Percentiles rank a stretch among this genome's conserved stretches.
phyloP scores from a whole-genome alignment of 164 flowering plant genomes.

The Aristolochia contorta region DNA sequence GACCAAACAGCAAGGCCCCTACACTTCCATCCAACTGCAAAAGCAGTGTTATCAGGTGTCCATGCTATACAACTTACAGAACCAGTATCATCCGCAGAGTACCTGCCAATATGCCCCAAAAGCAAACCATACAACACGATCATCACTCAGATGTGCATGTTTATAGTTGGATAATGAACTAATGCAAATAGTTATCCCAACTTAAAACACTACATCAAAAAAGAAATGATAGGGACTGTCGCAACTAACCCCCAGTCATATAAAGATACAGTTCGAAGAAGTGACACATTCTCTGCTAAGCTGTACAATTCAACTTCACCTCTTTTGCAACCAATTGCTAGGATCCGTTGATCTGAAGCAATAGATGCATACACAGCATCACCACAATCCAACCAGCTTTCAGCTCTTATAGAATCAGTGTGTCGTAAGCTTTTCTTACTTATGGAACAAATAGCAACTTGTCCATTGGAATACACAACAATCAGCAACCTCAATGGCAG shows the following conservation, averaged over 20 bases:
- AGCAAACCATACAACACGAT: too few species aligned
- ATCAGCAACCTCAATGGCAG: constrained; percentile 52
- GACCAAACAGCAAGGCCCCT: constrained; percentile 98
- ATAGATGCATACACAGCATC: constrained; percentile 79
- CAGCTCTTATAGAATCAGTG: constrained; percentile 56
- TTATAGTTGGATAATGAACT: too few species aligned
- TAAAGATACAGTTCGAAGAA: constrained; percentile 74
- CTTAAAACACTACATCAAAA: background rate
- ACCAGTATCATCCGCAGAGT: constrained; percentile 93
- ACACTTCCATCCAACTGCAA: constrained; percentile 95
- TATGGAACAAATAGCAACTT: constrained; percentile 57
- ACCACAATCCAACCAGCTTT: constrained; percentile 47
- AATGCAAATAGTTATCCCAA: too few species aligned
- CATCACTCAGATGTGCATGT: too few species aligned
- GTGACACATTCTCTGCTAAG: constrained; percentile 58
- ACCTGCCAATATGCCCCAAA: constrained; percentile 36
- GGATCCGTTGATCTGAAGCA: constrained; percentile 82
- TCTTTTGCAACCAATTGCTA: constrained; percentile 84
- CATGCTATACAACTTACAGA: constrained; percentile 82
- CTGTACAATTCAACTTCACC: constrained; percentile 87
- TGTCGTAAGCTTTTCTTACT: constrained; percentile 82
- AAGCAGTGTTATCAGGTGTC: constrained; percentile 96
- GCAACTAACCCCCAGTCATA: constrained; percentile 93
- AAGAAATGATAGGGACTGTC: background rate
- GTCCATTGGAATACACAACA: constrained; percentile 65